Evolutionary conservation across 2,329 filamentous ascomycete species (phyloP).

Genomic region (Fusarium solani-melongenae): DNA sequence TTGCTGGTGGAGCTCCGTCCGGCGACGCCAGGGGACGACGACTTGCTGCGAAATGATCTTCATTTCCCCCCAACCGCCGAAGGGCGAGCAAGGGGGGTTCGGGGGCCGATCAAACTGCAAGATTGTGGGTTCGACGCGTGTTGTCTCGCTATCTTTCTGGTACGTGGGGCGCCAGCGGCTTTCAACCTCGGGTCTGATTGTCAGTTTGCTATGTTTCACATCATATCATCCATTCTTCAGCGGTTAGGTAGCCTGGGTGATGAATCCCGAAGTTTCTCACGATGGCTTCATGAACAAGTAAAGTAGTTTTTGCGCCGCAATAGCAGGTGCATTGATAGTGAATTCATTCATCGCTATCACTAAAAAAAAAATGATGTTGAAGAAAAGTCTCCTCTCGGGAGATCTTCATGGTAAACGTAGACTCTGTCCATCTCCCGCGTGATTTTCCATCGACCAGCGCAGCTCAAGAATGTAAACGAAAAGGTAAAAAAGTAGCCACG

Average conservation of each 20-base stretch:
- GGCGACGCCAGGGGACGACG: not conserved
- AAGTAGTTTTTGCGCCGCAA: slow-evolving; percentile 6
- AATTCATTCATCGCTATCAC: slow-evolving; percentile 25
- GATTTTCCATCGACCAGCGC: slow-evolving; percentile 18
- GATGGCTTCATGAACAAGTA: not conserved
- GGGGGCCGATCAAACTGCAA: slow-evolving; percentile 21
- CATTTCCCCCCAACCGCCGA: slow-evolving; percentile 34
- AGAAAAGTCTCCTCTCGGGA: slow-evolving; percentile 15
- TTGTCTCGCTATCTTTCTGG: slow-evolving; percentile 21
- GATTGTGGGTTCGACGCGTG: slow-evolving; percentile 37
- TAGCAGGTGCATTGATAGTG: slow-evolving; percentile 22
- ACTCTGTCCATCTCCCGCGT: slow-evolving; percentile 5
- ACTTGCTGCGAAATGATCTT: slow-evolving; percentile 36
- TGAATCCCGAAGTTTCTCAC: slow-evolving; percentile 1
- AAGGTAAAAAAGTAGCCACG: slow-evolving; percentile 31
- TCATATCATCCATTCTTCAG: slow-evolving; percentile 11
- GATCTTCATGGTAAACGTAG: slow-evolving; percentile 17
- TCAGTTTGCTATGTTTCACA: slow-evolving; percentile 17
- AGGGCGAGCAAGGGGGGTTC: slow-evolving; percentile 8
- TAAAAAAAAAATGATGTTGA: not conserved
- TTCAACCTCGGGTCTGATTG: slow-evolving; percentile 13
- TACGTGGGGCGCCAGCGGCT: slow-evolving; percentile 21
- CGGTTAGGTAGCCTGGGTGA: slow-evolving; percentile 15
- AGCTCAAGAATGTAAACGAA: slow-evolving; percentile 37
- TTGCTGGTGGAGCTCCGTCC: not conserved